Evolutionary conservation across 2,329 filamentous ascomycete genomes (phyloP), one percentile per base, ranked within the genome.

Genomic region (Botryotinia convoluta): DNA sequence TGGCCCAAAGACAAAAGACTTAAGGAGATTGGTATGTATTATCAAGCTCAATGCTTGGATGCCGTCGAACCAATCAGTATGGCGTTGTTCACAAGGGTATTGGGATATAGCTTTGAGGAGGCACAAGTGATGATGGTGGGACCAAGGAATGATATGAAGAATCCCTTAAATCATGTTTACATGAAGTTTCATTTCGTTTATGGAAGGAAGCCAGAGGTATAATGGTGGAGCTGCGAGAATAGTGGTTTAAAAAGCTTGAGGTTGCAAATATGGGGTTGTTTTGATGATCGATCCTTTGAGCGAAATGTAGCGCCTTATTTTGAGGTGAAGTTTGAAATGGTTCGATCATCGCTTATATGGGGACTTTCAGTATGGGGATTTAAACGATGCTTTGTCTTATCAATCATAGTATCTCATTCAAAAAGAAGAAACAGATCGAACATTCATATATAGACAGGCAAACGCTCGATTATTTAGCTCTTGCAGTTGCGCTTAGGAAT

Each of bases 101-200:
- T 87, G 67, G 81, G 81, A 0, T 88, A 86, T 86, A 81, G 80
- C 29, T 81, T 81, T 37, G 83, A 86, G 48, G 81, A 87, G 74
- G 84, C 86, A 12, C 84, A 87, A 77, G 74, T 85, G 18, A 84
- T 86, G 73, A 81, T 87, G 37, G 80, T 85, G 35, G 81, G 84
- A 16, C 85, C 87, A 29, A 81, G 84, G 72, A 84, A 80, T 73
- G 85, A 84, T n/a, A 86, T 86, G 75, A 80, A 81, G 74, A 84
- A 85, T 73, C 60, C 57, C 3, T 74, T 44, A 57, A 70, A 80
- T 81, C 74, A 82, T 85, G 76, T 82, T 84, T 87, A 87, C 74
- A 88, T 88, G 87, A 86, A 86, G 22, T 82, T 88, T 76, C 84
- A 87, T 77, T 83, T 88, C 69, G 81, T 87, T 16, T 88, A 72